Conservation (phyloP, 768 basidiomycete genomes). For the Russula ochroleuca region DNA sequence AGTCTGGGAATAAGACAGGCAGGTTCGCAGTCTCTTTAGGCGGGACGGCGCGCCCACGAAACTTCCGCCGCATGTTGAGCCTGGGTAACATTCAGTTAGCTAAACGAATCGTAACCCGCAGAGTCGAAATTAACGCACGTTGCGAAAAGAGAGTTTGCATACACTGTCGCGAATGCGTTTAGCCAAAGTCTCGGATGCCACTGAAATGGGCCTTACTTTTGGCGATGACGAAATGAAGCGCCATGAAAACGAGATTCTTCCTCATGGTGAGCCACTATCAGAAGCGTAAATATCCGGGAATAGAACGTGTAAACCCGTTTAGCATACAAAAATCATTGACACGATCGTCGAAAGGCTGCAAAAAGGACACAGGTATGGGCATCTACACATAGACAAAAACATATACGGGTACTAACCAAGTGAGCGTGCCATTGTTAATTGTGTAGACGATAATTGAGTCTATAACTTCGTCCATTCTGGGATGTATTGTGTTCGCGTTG, state of each 20-base stretch:
- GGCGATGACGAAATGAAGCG: slow-evolving; percentile 26
- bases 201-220: slow-evolving; percentile 19
- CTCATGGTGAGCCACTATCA: slow-evolving; percentile 24
- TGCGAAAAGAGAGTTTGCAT: slow-evolving; percentile 27
- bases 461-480: slow-evolving; percentile 27
- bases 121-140: slow-evolving; percentile 19
- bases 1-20: slow-evolving; percentile 21
- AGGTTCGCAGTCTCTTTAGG: slow-evolving; percentile 10
- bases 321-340: slow-evolving; percentile 26
- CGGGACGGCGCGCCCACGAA: slow-evolving; percentile 18
- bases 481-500: background rate
- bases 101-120: background rate
- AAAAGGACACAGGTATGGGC: background rate
- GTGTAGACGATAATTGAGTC: slow-evolving; percentile 27
- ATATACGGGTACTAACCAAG: slow-evolving; percentile 18
- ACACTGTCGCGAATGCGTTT: slow-evolving; percentile 12
- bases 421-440: slow-evolving; percentile 28
- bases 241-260: slow-evolving; percentile 27
- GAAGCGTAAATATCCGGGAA: background rate
- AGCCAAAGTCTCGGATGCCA: background rate
- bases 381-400: background rate
- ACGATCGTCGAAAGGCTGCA: slow-evolving; percentile 24
- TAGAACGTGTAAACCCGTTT: background rate
- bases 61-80: slow-evolving; percentile 21
- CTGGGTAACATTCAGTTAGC: slow-evolving; percentile 1